phyloP scores from a whole-genome alignment of 257 asterid genomes.

The Fraxinus excelsior region DNA sequence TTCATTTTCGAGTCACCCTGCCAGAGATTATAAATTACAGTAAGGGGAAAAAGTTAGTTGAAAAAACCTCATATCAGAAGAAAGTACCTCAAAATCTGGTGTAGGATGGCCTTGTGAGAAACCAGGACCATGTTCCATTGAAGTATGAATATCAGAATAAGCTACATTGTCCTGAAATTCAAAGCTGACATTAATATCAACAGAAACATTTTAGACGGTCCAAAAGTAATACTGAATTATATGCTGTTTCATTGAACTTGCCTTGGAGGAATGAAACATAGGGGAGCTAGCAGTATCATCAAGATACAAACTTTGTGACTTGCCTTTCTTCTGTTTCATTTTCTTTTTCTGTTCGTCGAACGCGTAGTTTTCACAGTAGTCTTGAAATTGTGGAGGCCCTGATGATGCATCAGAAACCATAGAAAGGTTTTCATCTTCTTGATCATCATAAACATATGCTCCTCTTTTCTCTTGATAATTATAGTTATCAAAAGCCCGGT shows the following conservation, averaged over 20 bases:
- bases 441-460: constrained; percentile 22
- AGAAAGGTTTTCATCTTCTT: constrained; percentile 47
- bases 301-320: constrained; percentile 47
- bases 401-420: constrained; percentile 27
- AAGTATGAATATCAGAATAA: constrained; percentile 32
- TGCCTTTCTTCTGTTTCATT: constrained; percentile 28
- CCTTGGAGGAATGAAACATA: constrained; percentile 53
- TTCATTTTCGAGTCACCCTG: constrained; percentile 40
- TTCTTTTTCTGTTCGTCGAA: constrained; percentile 30
- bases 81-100: constrained; percentile 54
- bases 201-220: neutral
- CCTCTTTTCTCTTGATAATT: neutral
- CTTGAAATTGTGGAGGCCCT: constrained; percentile 30
- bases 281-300: constrained; percentile 97
- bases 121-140: constrained; percentile 27
- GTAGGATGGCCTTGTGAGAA: constrained; percentile 38
- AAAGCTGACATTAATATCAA: neutral
- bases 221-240: neutral
- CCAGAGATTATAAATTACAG: neutral
- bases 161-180: constrained; percentile 52
- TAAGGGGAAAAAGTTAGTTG: neutral
- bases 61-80: neutral
- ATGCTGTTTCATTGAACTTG: constrained; percentile 4
- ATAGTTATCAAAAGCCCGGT: constrained; percentile 22
- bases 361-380: neutral